These are phyloP conservation scores for Pseudogymnoascus sp. DNA, from an alignment of 2,329 filamentous ascomycete species.

Conservation along the genomic window DNA sequence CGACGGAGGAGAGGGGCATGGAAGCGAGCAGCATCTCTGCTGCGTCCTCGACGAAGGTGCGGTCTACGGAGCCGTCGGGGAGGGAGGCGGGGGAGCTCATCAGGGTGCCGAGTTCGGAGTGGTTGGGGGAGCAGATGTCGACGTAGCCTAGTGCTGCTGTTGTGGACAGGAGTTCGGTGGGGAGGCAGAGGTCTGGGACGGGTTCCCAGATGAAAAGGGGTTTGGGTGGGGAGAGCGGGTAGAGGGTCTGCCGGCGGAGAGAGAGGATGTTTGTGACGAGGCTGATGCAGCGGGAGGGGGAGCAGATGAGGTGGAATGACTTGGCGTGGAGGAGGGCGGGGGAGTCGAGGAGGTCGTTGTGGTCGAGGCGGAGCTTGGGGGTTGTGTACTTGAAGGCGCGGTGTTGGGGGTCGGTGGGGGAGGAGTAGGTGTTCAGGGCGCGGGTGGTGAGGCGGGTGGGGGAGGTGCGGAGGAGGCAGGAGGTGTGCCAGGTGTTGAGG, in stretches of 20 bases:
- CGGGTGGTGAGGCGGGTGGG: slow-evolving; percentile 68
- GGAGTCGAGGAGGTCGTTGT: slow-evolving; percentile 52
- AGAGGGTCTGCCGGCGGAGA: slow-evolving; percentile 40
- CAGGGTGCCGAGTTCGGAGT: slow-evolving; percentile 77
- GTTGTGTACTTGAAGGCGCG: slow-evolving; percentile 80
- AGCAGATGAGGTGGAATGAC: slow-evolving; percentile 84
- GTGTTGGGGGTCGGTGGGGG: slow-evolving; percentile 48
- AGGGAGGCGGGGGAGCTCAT: slow-evolving; percentile 52
- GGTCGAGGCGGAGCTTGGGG: slow-evolving; percentile 73
- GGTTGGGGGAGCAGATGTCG: slow-evolving; percentile 70
- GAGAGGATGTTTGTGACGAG: slow-evolving; percentile 64
- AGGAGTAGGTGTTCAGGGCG: slow-evolving; percentile 86
- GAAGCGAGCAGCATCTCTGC: slow-evolving; percentile 56
- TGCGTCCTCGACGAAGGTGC: slow-evolving; percentile 45
- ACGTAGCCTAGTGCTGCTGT: slow-evolving; percentile 55
- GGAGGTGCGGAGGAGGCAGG: slow-evolving; percentile 60
- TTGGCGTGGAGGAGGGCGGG: slow-evolving; percentile 59
- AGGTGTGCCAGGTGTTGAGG: slow-evolving; percentile 70
- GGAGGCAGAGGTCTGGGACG: slow-evolving; percentile 77
- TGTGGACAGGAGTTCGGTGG: slow-evolving; percentile 57
- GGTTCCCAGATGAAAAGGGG: slow-evolving; percentile 92
- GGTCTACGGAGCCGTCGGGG: slow-evolving; percentile 45
- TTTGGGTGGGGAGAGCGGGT: slow-evolving; percentile 34
- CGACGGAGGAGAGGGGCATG: slow-evolving; percentile 57
- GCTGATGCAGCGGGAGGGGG: slow-evolving; percentile 65